Percentiles rank a stretch among this genome's conserved stretches.
phyloP scores from a whole-genome alignment of 768 basidiomycete species.

The Mycena leptocephala region DNA sequence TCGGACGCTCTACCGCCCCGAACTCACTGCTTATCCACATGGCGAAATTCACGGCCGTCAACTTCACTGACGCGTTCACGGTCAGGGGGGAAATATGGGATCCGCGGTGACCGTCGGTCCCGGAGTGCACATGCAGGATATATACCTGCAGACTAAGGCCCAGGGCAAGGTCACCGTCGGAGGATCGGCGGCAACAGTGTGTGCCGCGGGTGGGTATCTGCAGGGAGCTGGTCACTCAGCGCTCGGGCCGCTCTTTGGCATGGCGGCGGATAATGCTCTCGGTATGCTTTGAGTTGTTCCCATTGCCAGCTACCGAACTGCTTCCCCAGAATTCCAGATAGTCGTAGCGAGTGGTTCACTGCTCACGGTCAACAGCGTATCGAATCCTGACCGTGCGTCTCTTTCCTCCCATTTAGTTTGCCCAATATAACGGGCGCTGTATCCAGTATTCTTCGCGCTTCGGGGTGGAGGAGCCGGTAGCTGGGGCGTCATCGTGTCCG shows the following conservation, averaged over 20 bases:
- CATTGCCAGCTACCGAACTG: neutral
- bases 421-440: too few relatives aligned
- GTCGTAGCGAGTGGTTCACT: slow-evolving; percentile 21
- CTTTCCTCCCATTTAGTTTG: neutral
- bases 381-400: slow-evolving; percentile 14
- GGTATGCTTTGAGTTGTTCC: slow-evolving; percentile 9
- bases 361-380: neutral
- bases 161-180: slow-evolving; percentile 45
- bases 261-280: slow-evolving; percentile 43
- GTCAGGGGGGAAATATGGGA: slow-evolving; percentile 40
- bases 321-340: slow-evolving; percentile 6
- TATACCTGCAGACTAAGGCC: slow-evolving; percentile 41
- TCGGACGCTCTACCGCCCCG: slow-evolving; percentile 57
- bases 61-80: slow-evolving; percentile 38
- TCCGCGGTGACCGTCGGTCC: slow-evolving; percentile 47
- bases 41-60: slow-evolving; percentile 43
- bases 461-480: slow-evolving; percentile 50
- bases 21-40: slow-evolving; percentile 53
- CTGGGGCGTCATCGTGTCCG: slow-evolving; percentile 57
- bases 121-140: slow-evolving; percentile 41
- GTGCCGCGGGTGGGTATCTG: slow-evolving; percentile 51
- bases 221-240: slow-evolving; percentile 54
- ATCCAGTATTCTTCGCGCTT: slow-evolving; percentile 46
- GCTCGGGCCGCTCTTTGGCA: slow-evolving; percentile 43
- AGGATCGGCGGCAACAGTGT: slow-evolving; percentile 46